Evolutionary conservation across 78 protist species (phyloP), one percentile per base, ranked within the genome.

Genomic region (Bigelowiella natans): DNA sequence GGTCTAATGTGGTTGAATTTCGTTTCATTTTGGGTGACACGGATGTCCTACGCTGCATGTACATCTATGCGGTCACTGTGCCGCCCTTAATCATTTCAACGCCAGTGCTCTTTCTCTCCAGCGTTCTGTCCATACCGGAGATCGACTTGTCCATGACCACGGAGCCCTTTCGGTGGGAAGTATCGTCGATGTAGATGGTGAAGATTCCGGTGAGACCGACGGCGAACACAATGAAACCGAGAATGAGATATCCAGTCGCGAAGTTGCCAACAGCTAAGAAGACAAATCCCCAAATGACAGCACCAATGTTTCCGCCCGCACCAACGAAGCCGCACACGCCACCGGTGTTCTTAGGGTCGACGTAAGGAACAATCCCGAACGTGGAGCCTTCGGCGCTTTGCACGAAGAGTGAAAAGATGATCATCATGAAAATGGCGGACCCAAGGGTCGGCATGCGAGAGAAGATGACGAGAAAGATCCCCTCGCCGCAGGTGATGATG

Each of bases 361-460:
- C 1, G 39, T 36, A 85, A 1, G 88, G 88, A 31, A 85, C 88
- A 31, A 85, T 18, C 37, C 36, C 88, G 88, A 2, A 85, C 31
- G 37, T 37, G 36, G 34, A 7, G 51, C 89, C 89, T 82, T 86
- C 89, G 2, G 89, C 89, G 83, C 39, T 86, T n/a, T 86, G 89
- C 73, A 86, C 89, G 36, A 37, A 29, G 28, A 28, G 31, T 30
- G 89, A 86, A 82, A 86, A 86, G 51, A 37, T 1, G 88, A 86
- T 1, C 31, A 86, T 1, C 31, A 37, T 0, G 73, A 39, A 0
- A 2, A 86, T 37, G 82, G 37, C 83, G 11, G 18, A 30, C 0
- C 30, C 11, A 2, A 0, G 1, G 18, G 0, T 1, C 11, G 1
- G 18, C 0, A 73, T 1, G 83, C 83, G 83, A 2, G 11, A 1